Percentiles rank a stretch among this genome's conserved stretches.
Conservation (phyloP, 2,329 filamentous ascomycete species). For the Ophiocordyceps robertsii region DNA sequence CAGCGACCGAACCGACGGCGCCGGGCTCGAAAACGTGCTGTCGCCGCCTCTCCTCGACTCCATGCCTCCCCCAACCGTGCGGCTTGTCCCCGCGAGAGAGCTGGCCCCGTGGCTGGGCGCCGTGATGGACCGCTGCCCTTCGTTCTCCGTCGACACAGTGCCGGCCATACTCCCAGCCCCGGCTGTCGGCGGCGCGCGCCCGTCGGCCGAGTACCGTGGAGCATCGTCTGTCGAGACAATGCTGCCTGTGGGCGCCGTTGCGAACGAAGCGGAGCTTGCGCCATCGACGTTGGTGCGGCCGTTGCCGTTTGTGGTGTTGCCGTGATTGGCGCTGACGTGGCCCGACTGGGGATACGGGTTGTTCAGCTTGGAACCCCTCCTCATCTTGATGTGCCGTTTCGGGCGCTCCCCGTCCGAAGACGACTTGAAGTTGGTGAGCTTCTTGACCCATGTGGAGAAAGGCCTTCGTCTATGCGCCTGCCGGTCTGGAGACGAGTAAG, state of each 20-base stretch:
- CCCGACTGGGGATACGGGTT: constrained; percentile 87
- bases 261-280: constrained; percentile 40
- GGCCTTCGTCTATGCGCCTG: constrained; percentile 60
- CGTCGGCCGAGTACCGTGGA: constrained; percentile 45
- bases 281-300: constrained; percentile 11
- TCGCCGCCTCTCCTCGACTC: constrained; percentile 57
- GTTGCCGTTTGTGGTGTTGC: constrained; percentile 9
- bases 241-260: constrained; percentile 41
- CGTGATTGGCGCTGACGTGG: constrained; percentile 24
- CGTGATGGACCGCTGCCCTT: constrained; percentile 59
- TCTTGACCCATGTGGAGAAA: constrained; percentile 90
- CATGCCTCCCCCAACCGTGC: constrained; percentile 52
- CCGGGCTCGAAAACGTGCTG: constrained; percentile 71
- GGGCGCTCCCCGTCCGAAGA: constrained; percentile 45
- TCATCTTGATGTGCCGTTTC: constrained; percentile 32
- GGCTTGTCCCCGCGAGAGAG: constrained; percentile 58
- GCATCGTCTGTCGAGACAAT: constrained; percentile 46
- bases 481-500: constrained; percentile 38
- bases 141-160: constrained; percentile 73
- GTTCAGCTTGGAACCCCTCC: constrained; percentile 55
- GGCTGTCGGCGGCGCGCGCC: constrained; percentile 40
- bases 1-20: constrained; percentile 66
- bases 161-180: constrained; percentile 63
- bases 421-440: constrained; percentile 74
- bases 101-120: constrained; percentile 61